phyloP scores from a whole-genome alignment of 352 stramenopile species.

The Pythium aquatile region DNA sequence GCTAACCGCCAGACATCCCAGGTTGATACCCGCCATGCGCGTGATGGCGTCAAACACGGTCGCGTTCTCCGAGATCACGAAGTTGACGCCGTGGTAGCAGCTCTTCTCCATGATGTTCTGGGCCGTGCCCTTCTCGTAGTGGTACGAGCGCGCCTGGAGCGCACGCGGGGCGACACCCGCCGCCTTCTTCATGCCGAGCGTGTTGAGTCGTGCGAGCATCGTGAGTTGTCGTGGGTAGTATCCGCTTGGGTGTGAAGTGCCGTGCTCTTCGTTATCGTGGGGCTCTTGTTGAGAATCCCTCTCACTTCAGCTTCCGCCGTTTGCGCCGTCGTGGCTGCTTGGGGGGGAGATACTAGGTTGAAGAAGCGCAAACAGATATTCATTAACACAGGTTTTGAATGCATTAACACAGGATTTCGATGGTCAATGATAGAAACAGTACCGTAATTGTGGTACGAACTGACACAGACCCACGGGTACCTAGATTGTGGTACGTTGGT shows the following conservation, averaged over 20 bases:
- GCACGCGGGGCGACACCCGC: constrained; percentile 4
- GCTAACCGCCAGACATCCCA: constrained; percentile 90
- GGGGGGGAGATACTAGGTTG: constrained; percentile 15
- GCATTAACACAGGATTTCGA: constrained; percentile 6
- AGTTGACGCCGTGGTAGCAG: constrained; percentile 95
- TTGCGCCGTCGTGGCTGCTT: constrained; percentile 16
- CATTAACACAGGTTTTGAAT: constrained; percentile 7
- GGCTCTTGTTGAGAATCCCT: background rate
- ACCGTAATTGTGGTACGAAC: background rate
- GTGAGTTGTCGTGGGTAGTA: background rate
- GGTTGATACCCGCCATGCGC: constrained; percentile 93
- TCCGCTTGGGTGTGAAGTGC: background rate
- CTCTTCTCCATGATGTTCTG: constrained; percentile 91
- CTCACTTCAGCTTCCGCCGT: constrained; percentile 7
- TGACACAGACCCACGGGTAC: background rate
- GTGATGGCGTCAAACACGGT: constrained; percentile 94
- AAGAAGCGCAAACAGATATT: constrained; percentile 28
- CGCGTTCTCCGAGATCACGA: constrained; percentile 91
- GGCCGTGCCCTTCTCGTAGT: constrained; percentile 84
- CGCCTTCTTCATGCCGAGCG: background rate
- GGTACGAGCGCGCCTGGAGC: constrained; percentile 30
- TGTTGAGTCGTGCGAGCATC: constrained; percentile 6
- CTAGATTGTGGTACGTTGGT: background rate
- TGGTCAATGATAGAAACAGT: background rate
- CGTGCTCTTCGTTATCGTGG: background rate